phyloP scores from a whole-genome alignment of 140 eudicot genomes.

The Flaveria floridana region DNA sequence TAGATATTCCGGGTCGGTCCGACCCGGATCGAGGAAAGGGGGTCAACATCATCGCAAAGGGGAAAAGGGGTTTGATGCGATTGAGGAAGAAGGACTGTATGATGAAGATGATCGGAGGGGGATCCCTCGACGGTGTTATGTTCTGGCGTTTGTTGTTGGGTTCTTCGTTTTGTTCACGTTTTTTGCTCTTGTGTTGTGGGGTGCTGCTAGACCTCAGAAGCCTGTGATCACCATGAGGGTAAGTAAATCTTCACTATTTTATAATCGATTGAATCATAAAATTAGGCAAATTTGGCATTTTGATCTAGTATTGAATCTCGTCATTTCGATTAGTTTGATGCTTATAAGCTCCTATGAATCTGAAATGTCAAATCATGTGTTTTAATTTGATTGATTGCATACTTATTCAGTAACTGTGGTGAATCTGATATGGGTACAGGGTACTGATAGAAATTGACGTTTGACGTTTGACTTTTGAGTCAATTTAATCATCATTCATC shows the following conservation, averaged over 20 bases:
- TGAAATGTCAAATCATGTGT: not conserved
- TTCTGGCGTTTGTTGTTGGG: conserved; percentile 62
- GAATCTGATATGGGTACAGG: too few species aligned
- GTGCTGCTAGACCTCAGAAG: conserved; percentile 76
- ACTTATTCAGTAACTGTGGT: not conserved
- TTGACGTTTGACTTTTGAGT: too few species aligned
- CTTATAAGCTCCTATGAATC: not conserved
- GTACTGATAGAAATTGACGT: too few species aligned
- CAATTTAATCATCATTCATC: not conserved
- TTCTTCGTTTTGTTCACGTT: conserved; percentile 71
- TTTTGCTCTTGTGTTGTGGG: conserved; percentile 86
- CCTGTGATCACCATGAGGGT: conserved; percentile 89
- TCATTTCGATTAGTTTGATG: not conserved
- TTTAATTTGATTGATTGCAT: not conserved
- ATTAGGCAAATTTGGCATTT: not conserved
- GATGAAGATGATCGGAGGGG: conserved; percentile 66
- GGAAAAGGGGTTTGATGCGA: conserved; percentile 78
- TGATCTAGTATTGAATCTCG: not conserved
- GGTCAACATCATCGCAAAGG: conserved; percentile 52
- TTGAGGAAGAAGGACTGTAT: conserved; percentile 84
- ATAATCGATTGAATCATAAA: not conserved
- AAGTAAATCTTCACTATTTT: conserved; percentile 23
- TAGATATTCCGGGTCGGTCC: conserved; percentile 81
- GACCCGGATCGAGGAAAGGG: conserved; percentile 76
- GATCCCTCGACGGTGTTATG: conserved; percentile 65